A percentile compares a stretch with the other conserved stretches of the same genome.
phyloP scores from a whole-genome alignment of 176 grass and related monocot genomes.

The Ananas comosus region DNA sequence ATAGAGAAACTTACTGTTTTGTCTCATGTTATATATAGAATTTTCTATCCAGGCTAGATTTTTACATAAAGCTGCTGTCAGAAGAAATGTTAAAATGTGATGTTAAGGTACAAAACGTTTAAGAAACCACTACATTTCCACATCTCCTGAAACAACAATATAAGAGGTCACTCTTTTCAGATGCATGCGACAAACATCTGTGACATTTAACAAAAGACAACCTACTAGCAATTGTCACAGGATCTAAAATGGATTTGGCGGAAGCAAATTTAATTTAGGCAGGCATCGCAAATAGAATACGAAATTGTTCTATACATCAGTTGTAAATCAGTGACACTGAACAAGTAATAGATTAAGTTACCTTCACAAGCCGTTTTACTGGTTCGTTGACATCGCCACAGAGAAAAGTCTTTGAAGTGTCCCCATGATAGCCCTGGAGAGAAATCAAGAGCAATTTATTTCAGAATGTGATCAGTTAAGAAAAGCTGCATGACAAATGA shows the following conservation, averaged over 20 bases:
- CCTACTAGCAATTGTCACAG: too few relatives aligned
- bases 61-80: neutral
- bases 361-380: slow-evolving; percentile 69
- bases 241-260: too few relatives aligned
- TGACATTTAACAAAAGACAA: too few relatives aligned
- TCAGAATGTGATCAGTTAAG: neutral
- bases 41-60: neutral
- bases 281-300: too few relatives aligned
- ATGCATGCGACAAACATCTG: too few relatives aligned
- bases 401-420: slow-evolving; percentile 74
- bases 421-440: slow-evolving; percentile 74
- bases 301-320: neutral
- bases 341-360: slow-evolving; percentile 21
- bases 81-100: too few relatives aligned
- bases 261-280: too few relatives aligned
- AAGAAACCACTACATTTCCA: too few relatives aligned
- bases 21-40: neutral
- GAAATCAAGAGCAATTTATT: slow-evolving; percentile 9
- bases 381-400: slow-evolving; percentile 63
- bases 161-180: too few relatives aligned
- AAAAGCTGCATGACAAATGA: slow-evolving; percentile 5
- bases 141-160: too few relatives aligned
- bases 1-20: neutral
- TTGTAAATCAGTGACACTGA: neutral
- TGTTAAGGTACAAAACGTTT: too few relatives aligned